Evolutionary conservation across 2,329 filamentous ascomycete genomes (phyloP), one percentile per base, ranked within the genome.

Genomic region (Penicillium glabrum): DNA sequence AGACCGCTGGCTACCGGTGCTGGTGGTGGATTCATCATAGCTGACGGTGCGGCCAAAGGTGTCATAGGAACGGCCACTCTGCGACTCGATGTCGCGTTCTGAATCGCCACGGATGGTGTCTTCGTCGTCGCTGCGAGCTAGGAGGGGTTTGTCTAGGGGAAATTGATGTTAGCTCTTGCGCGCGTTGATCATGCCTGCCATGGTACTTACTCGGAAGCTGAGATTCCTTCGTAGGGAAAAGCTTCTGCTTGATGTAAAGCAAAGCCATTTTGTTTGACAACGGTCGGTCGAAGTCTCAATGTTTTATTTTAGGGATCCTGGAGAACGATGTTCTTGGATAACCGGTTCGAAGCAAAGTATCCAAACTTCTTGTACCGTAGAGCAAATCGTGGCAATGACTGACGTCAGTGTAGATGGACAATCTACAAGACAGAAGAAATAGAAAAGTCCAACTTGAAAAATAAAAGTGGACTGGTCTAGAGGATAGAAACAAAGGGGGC

Each of bases 231-330:
- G 45, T 58, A 2, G 73, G 71, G 44, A 75, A 74, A 27, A 76
- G 59, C 49, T 71, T 75, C 46, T 73, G 66, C 56, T 73, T 75
- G 58, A 75, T 43, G 48, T 75, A 75, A 21, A 74, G 58, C n/a
- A 75, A 61, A n/a, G 72, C 72, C 72, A 75, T 76, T 52, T 46
- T 41, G 11, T 46, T 45, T 21, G 29, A 6, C 27, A 33, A 45
- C 16, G 31, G 21, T 48, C 19, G 46, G 19, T 48, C 27, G 29
- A 8, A 11, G 21, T 37, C 31, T 37, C 31, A 49, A 49, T 49
- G 16, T 37, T n/a, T 26, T 19, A 1, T 27, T 23, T 21, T 2
- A 51, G 35, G 37, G 31, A 49, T 26, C 21, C 31, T 39, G 19
- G 33, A 39, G 23, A 35, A 33, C n/a, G 27, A 47, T 23, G 27